These are phyloP conservation scores for Cetraspora pellucida DNA, from an alignment of 192 early-diverging fungal genomes.

Conservation along the genomic window DNA sequence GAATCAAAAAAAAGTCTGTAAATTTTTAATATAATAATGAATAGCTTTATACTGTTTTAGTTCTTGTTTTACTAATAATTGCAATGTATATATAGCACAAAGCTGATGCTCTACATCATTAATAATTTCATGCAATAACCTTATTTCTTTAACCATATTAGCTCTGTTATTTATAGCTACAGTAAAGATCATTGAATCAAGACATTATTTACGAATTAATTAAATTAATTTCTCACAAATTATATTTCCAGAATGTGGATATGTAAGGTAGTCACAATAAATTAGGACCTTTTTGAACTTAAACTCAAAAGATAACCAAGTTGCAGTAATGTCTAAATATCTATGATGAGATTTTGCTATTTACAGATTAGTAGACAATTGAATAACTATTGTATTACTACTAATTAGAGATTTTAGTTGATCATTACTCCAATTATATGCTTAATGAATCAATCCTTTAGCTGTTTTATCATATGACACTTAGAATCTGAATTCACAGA, in stretches of 20 bases:
- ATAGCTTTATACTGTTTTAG: background rate
- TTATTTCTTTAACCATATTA: background rate
- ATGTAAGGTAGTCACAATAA: background rate
- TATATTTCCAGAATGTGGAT: background rate
- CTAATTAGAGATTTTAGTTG: background rate
- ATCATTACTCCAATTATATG: background rate
- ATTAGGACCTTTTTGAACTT: background rate
- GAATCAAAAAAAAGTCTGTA: background rate
- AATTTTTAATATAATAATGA: background rate
- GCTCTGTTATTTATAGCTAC: background rate
- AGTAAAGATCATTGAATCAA: background rate
- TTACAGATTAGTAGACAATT: background rate
- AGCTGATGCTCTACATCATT: background rate
- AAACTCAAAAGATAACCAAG: background rate
- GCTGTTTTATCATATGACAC: constrained; percentile 4
- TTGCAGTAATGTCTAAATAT: background rate
- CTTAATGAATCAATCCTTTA: background rate
- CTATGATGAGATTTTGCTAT: background rate
- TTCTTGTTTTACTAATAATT: background rate
- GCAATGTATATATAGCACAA: background rate
- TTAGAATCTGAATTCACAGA: background rate
- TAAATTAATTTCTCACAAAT: background rate
- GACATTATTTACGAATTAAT: background rate
- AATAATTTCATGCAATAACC: background rate
- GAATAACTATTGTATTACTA: background rate